A percentile compares a stretch with the other conserved stretches of the same genome.
phyloP scores from a whole-genome alignment of 345 rosid genomes.

The Carallia pectinifolia region DNA sequence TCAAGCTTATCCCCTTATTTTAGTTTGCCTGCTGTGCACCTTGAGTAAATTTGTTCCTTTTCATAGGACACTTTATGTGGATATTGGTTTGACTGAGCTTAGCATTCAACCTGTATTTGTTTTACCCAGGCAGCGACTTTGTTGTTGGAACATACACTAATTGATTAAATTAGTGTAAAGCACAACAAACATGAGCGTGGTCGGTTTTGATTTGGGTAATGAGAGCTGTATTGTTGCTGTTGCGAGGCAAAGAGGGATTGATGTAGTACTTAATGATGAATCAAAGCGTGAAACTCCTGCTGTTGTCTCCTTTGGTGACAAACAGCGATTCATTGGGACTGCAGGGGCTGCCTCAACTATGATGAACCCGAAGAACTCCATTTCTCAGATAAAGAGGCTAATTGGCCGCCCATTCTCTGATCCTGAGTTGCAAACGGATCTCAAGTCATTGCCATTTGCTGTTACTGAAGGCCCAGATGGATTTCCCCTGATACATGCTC shows the following conservation, averaged over 20 bases:
- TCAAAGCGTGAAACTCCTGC: slow-evolving; percentile 98
- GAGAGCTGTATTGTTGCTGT: slow-evolving; percentile 97
- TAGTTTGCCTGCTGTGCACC: too few species aligned
- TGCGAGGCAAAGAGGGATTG: slow-evolving; percentile 97
- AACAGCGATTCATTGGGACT: slow-evolving; percentile 93
- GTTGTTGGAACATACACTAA: neutral
- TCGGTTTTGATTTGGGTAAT: slow-evolving; percentile 96
- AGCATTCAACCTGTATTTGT: neutral
- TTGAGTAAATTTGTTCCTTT: too few species aligned
- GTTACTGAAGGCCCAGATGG: slow-evolving; percentile 90
- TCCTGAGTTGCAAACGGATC: slow-evolving; percentile 87
- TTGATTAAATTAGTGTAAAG: slow-evolving; percentile 10
- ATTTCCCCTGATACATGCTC: slow-evolving; percentile 78
- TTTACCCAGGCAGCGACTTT: neutral
- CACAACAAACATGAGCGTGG: slow-evolving; percentile 73
- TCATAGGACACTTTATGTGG: too few species aligned
- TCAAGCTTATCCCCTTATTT: too few species aligned
- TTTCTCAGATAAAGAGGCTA: slow-evolving; percentile 85
- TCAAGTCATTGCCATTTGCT: slow-evolving; percentile 64
- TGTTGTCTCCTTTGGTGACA: slow-evolving; percentile 91
- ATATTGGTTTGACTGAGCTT: too few species aligned
- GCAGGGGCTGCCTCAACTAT: slow-evolving; percentile 95
- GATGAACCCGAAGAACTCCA: slow-evolving; percentile 91
- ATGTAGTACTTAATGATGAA: slow-evolving; percentile 96
- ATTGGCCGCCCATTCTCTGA: slow-evolving; percentile 81